Percentiles rank a stretch among this genome's conserved stretches.
These are phyloP conservation scores for Inga oerstediana DNA, from an alignment of 306 rosid genomes.

Conservation along the genomic window DNA sequence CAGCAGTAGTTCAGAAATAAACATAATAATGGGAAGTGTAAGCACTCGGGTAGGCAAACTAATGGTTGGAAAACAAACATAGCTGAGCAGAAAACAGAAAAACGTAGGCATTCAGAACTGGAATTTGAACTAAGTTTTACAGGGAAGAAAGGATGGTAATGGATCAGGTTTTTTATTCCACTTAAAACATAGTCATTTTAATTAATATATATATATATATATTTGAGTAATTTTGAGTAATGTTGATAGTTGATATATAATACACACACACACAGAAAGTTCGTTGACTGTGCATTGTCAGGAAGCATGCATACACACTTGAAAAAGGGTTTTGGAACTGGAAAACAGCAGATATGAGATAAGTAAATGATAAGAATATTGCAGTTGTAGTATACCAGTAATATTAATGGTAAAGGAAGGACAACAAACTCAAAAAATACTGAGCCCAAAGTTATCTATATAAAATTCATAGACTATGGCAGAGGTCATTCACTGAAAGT, in stretches of 20 bases:
- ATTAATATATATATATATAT: not conserved
- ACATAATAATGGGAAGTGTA: not conserved
- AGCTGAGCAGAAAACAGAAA: slow-evolving; percentile 9
- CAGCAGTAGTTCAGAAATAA: slow-evolving; percentile 12
- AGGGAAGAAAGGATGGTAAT: slow-evolving; percentile 8
- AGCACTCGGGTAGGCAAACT: slow-evolving; percentile 1
- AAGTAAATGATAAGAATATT: not conserved
- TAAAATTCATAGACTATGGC: slow-evolving; percentile 1
- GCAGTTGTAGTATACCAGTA: not conserved
- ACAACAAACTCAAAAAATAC: not conserved
- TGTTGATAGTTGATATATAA: not conserved
- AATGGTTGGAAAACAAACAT: slow-evolving; percentile 21
- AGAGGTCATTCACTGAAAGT: slow-evolving; percentile 12
- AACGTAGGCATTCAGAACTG: slow-evolving; percentile 10
- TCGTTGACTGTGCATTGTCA: not conserved
- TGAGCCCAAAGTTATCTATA: slow-evolving; percentile 5
- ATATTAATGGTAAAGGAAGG: slow-evolving; percentile 10
- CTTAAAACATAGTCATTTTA: slow-evolving; percentile 5
- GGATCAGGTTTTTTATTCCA: not conserved
- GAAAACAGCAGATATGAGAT: not conserved
- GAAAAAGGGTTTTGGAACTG: not conserved
- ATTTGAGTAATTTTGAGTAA: not conserved
- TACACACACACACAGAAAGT: not conserved
- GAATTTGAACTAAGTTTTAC: slow-evolving; percentile 25
- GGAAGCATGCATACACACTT: slow-evolving; percentile 24